Evolutionary conservation across 768 basidiomycete genomes (phyloP), one percentile per base, ranked within the genome.

Genomic region (Hericium rajendrae): DNA sequence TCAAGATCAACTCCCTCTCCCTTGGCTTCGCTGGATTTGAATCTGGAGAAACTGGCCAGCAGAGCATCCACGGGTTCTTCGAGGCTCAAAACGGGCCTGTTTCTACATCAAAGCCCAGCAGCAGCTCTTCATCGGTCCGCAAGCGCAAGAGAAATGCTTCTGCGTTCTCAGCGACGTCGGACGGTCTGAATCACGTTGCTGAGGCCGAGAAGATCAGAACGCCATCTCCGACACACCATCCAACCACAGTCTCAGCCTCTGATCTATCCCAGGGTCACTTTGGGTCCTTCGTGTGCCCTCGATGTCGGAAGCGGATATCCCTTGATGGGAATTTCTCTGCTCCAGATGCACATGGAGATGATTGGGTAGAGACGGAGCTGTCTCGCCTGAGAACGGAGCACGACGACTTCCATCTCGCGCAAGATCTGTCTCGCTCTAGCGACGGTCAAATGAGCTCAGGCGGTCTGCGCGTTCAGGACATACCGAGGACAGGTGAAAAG

Each of bases 51-150:
- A 71, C 74, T 1, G 94, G 94, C 12, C 95, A 97, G 68, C 80
- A 79, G 59, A 86, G 80, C 38, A 95, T 99, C 56, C 88, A 95
- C 68, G 83, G 85, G 1, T 99, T 98, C 71, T 82, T 99, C 57
- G 79, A 75, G 10, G 54, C 70, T 9, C 70, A 61, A 20, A 66
- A 69, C 43, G 54, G 41, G n/a, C 41, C 65, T 54, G 62, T 61
- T 54, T 6, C 32, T 6, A 32, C 32, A 10, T 32, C 32, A 32
- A 50, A 56, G 39, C 24, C 48, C 37, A 41, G 50, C 12, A 6
- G 32, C 6, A 13, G 55, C 10, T 37, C 46, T 24, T n/a, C 28
- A 3, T 32, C 68, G 48, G 63, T 38, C 32, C 52, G 64, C 22
- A 80, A 83, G 64, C 76, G 76, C 51, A 55, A 39, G 37, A 60